Percentiles rank a stretch among this genome's conserved stretches.
These are phyloP conservation scores for Canna indica DNA, from an alignment of 176 grass and related monocot genomes.

Conservation along the genomic window DNA sequence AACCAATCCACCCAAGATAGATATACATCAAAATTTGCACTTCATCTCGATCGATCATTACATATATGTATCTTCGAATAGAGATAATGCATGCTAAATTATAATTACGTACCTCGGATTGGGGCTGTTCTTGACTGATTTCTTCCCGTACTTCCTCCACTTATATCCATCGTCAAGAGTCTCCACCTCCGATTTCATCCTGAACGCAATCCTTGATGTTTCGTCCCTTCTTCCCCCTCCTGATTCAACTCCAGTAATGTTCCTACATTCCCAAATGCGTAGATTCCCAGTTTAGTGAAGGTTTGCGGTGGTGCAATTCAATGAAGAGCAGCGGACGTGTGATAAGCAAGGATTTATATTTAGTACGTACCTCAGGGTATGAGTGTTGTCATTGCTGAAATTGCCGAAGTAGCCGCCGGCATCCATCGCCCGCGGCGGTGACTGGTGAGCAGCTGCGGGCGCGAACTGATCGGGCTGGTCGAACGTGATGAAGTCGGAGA, in stretches of 20 bases:
- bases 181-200: constrained; percentile 69
- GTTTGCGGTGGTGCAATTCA: background rate
- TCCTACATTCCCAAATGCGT: background rate
- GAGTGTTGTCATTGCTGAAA: background rate
- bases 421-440: no score
- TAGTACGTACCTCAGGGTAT: no score
- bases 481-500: background rate
- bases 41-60: no score
- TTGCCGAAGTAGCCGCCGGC: background rate
- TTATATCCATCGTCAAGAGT: constrained; percentile 83
- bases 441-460: no score
- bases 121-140: constrained; percentile 90
- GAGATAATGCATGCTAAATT: no score
- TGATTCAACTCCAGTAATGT: background rate
- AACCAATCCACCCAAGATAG: no score
- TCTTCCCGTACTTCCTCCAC: constrained; percentile 97
- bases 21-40: no score
- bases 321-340: no score
- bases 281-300: background rate
- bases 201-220: constrained; percentile 69
- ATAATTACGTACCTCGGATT: constrained; percentile 56
- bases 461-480: background rate
- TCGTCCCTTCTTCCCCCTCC: constrained; percentile 25
- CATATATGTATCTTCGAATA: no score
- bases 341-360: background rate